Conservation (phyloP, 495 filamentous ascomycete species). For the Penicillium maclennaniae region DNA sequence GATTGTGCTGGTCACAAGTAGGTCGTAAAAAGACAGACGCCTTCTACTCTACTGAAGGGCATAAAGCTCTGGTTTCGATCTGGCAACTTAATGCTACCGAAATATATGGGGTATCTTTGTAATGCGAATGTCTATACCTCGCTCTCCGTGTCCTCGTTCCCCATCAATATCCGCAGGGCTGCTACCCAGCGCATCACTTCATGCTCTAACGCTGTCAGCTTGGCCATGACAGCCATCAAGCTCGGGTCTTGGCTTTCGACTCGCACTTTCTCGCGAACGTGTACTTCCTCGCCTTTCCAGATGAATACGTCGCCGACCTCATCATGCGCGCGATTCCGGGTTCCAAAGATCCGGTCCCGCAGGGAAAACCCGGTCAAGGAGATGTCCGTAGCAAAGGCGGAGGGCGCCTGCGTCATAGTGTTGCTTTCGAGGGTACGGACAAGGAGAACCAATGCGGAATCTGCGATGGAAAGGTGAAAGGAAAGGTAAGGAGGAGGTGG, state of each 20-base stretch:
- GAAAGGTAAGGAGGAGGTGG: slow-evolving; percentile 57
- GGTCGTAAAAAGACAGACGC: no score
- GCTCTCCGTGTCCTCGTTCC: slow-evolving; percentile 48
- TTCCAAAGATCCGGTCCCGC: slow-evolving; percentile 52
- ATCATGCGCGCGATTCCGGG: slow-evolving; percentile 67
- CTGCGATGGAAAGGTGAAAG: slow-evolving; percentile 72
- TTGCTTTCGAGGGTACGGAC: slow-evolving; percentile 73
- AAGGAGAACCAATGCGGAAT: slow-evolving; percentile 72
- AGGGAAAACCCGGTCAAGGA: slow-evolving; percentile 55
- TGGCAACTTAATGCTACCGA: background rate
- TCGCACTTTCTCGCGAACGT: slow-evolving; percentile 81
- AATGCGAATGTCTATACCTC: slow-evolving; percentile 20
- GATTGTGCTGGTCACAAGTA: no score
- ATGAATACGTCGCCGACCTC: slow-evolving; percentile 71
- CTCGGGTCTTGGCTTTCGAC: slow-evolving; percentile 92
- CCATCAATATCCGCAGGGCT: slow-evolving; percentile 80
- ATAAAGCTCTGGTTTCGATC: background rate
- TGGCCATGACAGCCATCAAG: slow-evolving; percentile 80
- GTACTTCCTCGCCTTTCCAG: slow-evolving; percentile 67
- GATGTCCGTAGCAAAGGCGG: slow-evolving; percentile 51
- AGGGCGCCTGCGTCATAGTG: slow-evolving; percentile 55
- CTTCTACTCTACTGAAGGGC: background rate
- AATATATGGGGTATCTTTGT: background rate
- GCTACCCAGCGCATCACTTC: slow-evolving; percentile 62
- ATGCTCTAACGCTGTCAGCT: slow-evolving; percentile 77